phyloP scores from a whole-genome alignment of 805 yeast species.

The Torulaspora quercuum region DNA sequence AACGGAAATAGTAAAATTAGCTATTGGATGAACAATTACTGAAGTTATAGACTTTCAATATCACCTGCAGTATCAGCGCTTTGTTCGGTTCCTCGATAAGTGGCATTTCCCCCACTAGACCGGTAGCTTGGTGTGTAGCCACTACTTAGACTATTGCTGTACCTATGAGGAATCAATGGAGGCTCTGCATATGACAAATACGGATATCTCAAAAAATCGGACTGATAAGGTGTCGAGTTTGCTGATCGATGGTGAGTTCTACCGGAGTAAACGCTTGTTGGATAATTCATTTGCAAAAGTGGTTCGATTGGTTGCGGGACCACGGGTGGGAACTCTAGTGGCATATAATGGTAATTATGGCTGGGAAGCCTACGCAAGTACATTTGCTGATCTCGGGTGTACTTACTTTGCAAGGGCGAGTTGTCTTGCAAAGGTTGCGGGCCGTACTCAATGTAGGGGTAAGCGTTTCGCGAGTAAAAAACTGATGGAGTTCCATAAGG shows the following conservation, averaged over 20 bases:
- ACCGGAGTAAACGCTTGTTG: constrained; percentile 1
- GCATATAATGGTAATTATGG: constrained; percentile 1
- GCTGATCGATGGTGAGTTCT: background rate
- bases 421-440: constrained; percentile 5
- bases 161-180: constrained; percentile 5
- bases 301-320: constrained; percentile 5
- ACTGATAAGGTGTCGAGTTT: constrained; percentile 1
- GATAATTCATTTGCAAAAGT: constrained; percentile 7
- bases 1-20: too few relatives aligned
- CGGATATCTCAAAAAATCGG: constrained; percentile 1
- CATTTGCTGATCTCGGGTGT: constrained; percentile 1
- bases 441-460: constrained; percentile 1
- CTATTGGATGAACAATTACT: too few relatives aligned
- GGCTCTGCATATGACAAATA: background rate
- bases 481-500: constrained; percentile 3
- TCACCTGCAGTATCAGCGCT: constrained; percentile 1
- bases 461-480: constrained; percentile 5
- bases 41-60: background rate
- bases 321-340: constrained; percentile 3
- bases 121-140: constrained; percentile 18
- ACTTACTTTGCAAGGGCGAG: constrained; percentile 10
- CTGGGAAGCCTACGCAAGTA: background rate
- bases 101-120: constrained; percentile 33
- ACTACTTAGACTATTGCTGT: background rate
- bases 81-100: constrained; percentile 22